Base-by-base conservation (phyloP, 805 yeast species). In the Schwanniomyces pseudopolymorphus region DNA sequence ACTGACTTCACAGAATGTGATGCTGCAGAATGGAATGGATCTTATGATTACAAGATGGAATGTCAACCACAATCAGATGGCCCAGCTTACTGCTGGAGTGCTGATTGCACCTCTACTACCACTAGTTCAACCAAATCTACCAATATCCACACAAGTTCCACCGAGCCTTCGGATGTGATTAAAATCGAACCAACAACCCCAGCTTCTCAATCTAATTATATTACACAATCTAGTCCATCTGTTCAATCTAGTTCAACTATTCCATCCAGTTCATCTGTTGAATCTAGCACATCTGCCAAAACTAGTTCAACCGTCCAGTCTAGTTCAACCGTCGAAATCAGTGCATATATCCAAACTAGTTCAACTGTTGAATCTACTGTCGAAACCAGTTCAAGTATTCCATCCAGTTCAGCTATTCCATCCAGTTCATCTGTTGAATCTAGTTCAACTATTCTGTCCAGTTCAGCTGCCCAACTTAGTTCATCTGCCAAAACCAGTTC, bases 31-130 rank as follows among this genome's bases (percentile, higher is more conserved):
- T 33, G 36, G 36, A 33, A 33, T 33, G 36, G 36, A 6, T 36
- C 39, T 13, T 36, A 36, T 10, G 39, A 36, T 20, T 36, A 36
- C 19, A 36, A 36, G 24, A 20, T 36, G 24, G 39, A 36, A 21
- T 36, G 39, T n/a, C 39, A 36, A 19, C 39, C 39, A 20, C 39
- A 36, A 36, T 36, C 39, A 3, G 39, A 36, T 36, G 39, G 39
- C 2, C 39, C 39, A 36, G 39, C 39, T 19, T 36, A 20, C 14
- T 36, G 39, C 3, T 53, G 52, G n/a, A 52, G 53, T 4, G 66
- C 60, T 26, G 78, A 47, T 4, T 83, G 83, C 3, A 7, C 33
- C 6, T 28, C 6, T 28, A 28, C 33, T n/a, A 28, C 33, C 13
- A 13, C 33, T 13, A 28, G 33, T 13, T 28, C 33, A 28, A 28